Conservation (phyloP, 352 stramenopile species). For the Phytophthora agathidicida region DNA sequence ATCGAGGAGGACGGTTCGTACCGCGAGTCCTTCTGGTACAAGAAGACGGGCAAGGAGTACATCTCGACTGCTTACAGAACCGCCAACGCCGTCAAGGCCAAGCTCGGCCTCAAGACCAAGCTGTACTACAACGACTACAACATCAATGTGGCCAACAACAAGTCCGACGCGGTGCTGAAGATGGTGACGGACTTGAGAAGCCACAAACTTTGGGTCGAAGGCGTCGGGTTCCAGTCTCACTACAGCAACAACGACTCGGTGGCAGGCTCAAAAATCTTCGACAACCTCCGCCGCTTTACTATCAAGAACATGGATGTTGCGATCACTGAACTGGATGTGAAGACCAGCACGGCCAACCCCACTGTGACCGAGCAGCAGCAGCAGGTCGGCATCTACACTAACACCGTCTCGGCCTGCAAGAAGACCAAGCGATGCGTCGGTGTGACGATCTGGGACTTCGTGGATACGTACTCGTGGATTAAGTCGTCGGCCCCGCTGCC, state of each 20-base stretch:
- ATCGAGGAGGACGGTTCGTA: constrained; percentile 26
- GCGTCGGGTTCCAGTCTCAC: constrained; percentile 27
- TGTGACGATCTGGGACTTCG: constrained; percentile 22
- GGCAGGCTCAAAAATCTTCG: constrained; percentile 12
- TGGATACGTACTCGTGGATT: constrained; percentile 27
- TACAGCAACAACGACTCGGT: constrained; percentile 7
- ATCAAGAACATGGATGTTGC: constrained; percentile 22
- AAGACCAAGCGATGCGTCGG: constrained; percentile 21
- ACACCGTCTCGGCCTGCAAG: constrained; percentile 22
- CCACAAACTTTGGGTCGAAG: constrained; percentile 14
- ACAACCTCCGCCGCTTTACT: constrained; percentile 26
- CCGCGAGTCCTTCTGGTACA: constrained; percentile 35
- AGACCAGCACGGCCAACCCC: constrained; percentile 11
- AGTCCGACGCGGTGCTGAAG: constrained; percentile 19
- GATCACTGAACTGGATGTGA: constrained; percentile 29
- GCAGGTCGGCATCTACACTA: constrained; percentile 19
- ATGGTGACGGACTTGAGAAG: constrained; percentile 9
- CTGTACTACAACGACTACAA: constrained; percentile 26
- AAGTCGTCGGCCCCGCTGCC: constrained; percentile 12
- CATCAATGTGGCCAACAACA: constrained; percentile 21
- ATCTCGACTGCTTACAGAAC: constrained; percentile 26
- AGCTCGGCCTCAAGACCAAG: constrained; percentile 14
- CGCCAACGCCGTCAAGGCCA: constrained; percentile 17
- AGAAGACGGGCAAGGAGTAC: constrained; percentile 25
- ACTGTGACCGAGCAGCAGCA: constrained; percentile 12